Conservation (phyloP, 2,329 filamentous ascomycete genomes). For the Pseudocercospora macadamiae region DNA sequence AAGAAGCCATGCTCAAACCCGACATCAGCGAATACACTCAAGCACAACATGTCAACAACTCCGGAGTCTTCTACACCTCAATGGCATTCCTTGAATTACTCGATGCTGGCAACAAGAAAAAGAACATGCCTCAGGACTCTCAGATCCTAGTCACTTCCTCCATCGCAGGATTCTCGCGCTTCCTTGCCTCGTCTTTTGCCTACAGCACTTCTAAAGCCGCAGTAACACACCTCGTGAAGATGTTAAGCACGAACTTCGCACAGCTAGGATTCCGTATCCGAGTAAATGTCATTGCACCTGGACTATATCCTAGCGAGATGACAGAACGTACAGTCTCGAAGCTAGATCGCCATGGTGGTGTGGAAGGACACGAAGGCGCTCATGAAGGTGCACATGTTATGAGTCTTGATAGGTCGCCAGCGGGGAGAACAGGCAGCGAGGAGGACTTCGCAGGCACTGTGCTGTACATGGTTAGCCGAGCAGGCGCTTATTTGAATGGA, state of each 20-base stretch:
- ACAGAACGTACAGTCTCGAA: conserved; percentile 22
- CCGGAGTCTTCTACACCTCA: conserved; percentile 44
- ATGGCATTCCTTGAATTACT: conserved; percentile 47
- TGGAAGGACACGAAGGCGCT: conserved; percentile 29
- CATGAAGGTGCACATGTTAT: conserved; percentile 58
- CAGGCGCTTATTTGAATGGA: conserved; percentile 69
- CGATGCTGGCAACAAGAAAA: conserved; percentile 46
- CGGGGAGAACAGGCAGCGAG: conserved; percentile 63
- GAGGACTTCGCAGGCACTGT: conserved; percentile 68
- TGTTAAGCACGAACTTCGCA: conserved; percentile 48
- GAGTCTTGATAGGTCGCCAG: conserved; percentile 52
- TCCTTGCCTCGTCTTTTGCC: conserved; percentile 41
- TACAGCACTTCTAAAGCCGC: conserved; percentile 54
- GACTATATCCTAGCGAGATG: conserved; percentile 38
- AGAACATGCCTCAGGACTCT: conserved; percentile 39
- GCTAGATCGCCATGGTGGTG: conserved; percentile 27
- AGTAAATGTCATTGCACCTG: conserved; percentile 54
- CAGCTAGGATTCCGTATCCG: conserved; percentile 48
- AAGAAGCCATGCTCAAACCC: conserved; percentile 26
- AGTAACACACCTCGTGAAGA: conserved; percentile 54
- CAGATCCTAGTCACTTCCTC: conserved; percentile 54
- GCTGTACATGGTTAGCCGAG: conserved; percentile 65
- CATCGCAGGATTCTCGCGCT: conserved; percentile 49
- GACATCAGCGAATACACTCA: conserved; percentile 39
- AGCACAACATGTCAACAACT: conserved; percentile 42